A percentile compares a stretch with the other conserved stretches of the same genome.
Conservation (phyloP, 305 asterid species). For the Fraxinus albicans region DNA sequence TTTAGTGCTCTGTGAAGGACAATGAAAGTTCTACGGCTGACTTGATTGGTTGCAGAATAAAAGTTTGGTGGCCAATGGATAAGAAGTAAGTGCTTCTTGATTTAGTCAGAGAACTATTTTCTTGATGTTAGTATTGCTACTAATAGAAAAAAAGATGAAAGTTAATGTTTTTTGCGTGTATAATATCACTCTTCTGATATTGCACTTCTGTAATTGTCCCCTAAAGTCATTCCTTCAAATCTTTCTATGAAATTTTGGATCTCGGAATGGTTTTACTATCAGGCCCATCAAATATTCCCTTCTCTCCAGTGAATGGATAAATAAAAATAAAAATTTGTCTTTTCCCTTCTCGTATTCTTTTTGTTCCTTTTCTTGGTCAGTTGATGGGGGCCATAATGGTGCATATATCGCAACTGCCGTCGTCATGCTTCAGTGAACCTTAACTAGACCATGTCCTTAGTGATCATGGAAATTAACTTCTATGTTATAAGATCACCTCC, state of each 20-base stretch:
- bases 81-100: constrained; percentile 61
- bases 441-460: constrained; percentile 5
- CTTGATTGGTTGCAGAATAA: constrained; percentile 79
- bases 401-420: constrained; percentile 12
- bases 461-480: background rate
- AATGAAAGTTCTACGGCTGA: constrained; percentile 47
- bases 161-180: constrained; percentile 15
- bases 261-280: background rate
- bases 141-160: background rate
- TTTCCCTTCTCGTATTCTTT: background rate
- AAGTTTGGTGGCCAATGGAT: constrained; percentile 99
- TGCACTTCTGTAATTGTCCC: constrained; percentile 1
- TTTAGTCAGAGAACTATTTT: constrained; percentile 17
- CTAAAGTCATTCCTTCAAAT: constrained; percentile 16
- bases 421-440: constrained; percentile 3
- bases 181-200: background rate
- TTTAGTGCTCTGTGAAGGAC: constrained; percentile 74
- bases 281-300: background rate
- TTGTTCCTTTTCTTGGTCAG: background rate
- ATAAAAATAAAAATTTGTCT: background rate
- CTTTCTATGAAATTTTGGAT: background rate
- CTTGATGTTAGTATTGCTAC: constrained; percentile 20
- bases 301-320: background rate
- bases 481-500: background rate
- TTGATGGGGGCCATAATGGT: constrained; percentile 2